Evolutionary conservation across 208 protist genomes (phyloP).

Genomic region (Leishmania aethiopica): DNA sequence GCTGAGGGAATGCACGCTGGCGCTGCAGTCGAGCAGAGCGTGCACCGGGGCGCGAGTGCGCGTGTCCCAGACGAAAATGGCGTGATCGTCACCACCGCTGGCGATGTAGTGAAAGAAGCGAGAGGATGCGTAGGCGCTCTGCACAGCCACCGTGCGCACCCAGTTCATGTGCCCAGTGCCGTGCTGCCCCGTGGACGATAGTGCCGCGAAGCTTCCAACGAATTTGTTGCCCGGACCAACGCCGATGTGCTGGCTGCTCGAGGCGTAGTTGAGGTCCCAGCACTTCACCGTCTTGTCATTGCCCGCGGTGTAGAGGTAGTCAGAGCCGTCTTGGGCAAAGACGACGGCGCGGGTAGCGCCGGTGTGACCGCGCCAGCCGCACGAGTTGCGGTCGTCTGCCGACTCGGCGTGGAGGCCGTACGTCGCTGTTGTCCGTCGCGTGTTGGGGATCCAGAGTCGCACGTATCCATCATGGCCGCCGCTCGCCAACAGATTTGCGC

Average conservation of each 20-base stretch:
- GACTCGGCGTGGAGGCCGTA: slow-evolving; percentile 20
- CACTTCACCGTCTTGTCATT: slow-evolving; percentile 89
- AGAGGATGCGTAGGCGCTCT: slow-evolving; percentile 21
- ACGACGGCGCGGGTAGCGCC: slow-evolving; percentile 70
- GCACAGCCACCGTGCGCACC: slow-evolving; percentile 72
- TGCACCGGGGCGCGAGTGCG: slow-evolving; percentile 52
- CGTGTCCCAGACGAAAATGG: slow-evolving; percentile 84
- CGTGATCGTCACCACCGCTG: slow-evolving; percentile 84
- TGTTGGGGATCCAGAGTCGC: slow-evolving; percentile 74
- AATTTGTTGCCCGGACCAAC: slow-evolving; percentile 44
- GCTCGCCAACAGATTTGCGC: slow-evolving; percentile 61
- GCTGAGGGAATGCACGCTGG: slow-evolving; percentile 57
- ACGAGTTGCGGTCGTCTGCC: slow-evolving; percentile 17
- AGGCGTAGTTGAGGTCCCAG: slow-evolving; percentile 59
- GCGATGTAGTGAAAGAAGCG: slow-evolving; percentile 57
- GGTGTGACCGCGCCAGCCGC: slow-evolving; percentile 55
- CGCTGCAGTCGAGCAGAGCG: slow-evolving; percentile 67
- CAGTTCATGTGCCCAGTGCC: slow-evolving; percentile 78
- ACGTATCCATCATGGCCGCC: slow-evolving; percentile 86
- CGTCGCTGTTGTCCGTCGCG: slow-evolving; percentile 38
- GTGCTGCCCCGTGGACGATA: slow-evolving; percentile 10
- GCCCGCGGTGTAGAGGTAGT: slow-evolving; percentile 75
- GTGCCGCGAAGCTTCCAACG: slow-evolving; percentile 40
- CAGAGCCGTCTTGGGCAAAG: slow-evolving; percentile 64
- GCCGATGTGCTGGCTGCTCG: slow-evolving; percentile 12